phyloP scores from a whole-genome alignment of 306 rosid genomes.

The Sesbania bispinosa region DNA sequence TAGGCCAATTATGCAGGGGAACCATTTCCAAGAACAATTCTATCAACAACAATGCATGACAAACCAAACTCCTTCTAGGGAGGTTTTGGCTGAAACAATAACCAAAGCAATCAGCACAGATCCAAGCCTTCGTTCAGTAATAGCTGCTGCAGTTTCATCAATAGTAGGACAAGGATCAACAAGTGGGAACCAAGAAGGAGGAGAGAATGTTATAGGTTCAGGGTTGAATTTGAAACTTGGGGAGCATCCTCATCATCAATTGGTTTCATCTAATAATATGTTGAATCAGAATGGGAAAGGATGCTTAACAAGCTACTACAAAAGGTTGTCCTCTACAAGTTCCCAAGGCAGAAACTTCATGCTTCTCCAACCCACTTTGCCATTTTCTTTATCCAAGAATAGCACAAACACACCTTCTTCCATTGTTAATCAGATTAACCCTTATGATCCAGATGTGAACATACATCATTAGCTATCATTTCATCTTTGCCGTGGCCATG shows the following conservation, averaged over 20 bases:
- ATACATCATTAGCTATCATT: constrained; percentile 5
- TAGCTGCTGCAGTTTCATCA: constrained; percentile 61
- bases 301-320: constrained; percentile 27
- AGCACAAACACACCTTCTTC: constrained; percentile 7
- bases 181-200: constrained; percentile 14
- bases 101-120: constrained; percentile 56
- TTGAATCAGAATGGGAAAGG: constrained; percentile 40
- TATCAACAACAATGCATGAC: constrained; percentile 34
- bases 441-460: constrained; percentile 6
- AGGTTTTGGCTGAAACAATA: constrained; percentile 48
- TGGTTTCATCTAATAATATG: constrained; percentile 22
- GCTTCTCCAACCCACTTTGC: constrained; percentile 41
- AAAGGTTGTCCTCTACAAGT: constrained; percentile 33
- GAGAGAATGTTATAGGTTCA: constrained; percentile 24
- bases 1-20: not conserved
- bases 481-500: not conserved
- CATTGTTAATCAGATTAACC: not conserved
- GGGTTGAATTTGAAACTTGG: constrained; percentile 33
- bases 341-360: constrained; percentile 30
- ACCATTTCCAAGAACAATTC: constrained; percentile 32
- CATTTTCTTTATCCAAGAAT: constrained; percentile 27
- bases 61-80: constrained; percentile 36
- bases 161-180: constrained; percentile 45
- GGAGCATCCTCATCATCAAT: constrained; percentile 17
- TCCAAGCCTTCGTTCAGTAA: constrained; percentile 46